phyloP scores from a whole-genome alignment of 2,329 filamentous ascomycete genomes.

The Hypoxylon sp. region DNA sequence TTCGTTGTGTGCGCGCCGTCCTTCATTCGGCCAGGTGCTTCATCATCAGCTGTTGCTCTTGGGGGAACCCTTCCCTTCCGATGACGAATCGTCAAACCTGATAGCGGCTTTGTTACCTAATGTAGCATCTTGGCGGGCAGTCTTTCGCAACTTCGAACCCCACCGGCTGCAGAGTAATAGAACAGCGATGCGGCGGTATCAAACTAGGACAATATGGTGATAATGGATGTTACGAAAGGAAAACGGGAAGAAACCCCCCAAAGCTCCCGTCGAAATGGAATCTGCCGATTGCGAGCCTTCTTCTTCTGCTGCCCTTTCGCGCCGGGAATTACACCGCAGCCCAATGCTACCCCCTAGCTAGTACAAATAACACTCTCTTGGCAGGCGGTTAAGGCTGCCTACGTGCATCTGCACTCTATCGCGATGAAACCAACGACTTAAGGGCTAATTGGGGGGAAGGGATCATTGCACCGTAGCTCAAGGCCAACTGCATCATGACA shows the following conservation, averaged over 20 bases:
- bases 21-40: slow-evolving; percentile 37
- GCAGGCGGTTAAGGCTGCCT: slow-evolving; percentile 44
- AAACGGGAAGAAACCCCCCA: slow-evolving; percentile 16
- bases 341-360: slow-evolving; percentile 32
- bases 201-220: slow-evolving; percentile 32
- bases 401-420: slow-evolving; percentile 42
- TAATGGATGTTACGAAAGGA: slow-evolving; percentile 34
- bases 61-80: slow-evolving; percentile 16
- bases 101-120: slow-evolving; percentile 44
- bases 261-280: slow-evolving; percentile 16
- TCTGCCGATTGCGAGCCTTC: slow-evolving; percentile 37
- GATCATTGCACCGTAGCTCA: slow-evolving; percentile 27
- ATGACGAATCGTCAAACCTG: slow-evolving; percentile 36
- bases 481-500: slow-evolving; percentile 44
- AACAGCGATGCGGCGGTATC: slow-evolving; percentile 5
- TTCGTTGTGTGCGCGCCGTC: slow-evolving; percentile 27
- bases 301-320: slow-evolving; percentile 30
- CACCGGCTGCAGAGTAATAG: slow-evolving; percentile 22
- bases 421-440: slow-evolving; percentile 33
- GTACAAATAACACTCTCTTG: slow-evolving; percentile 39
- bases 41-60: slow-evolving; percentile 14
- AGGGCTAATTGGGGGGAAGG: slow-evolving; percentile 24
- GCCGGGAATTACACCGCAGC: slow-evolving; percentile 46
- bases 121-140: slow-evolving; percentile 35
- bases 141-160: slow-evolving; percentile 22